Evolutionary conservation across 495 filamentous ascomycete species (phyloP).

Genomic region (Penicillium turbatum): DNA sequence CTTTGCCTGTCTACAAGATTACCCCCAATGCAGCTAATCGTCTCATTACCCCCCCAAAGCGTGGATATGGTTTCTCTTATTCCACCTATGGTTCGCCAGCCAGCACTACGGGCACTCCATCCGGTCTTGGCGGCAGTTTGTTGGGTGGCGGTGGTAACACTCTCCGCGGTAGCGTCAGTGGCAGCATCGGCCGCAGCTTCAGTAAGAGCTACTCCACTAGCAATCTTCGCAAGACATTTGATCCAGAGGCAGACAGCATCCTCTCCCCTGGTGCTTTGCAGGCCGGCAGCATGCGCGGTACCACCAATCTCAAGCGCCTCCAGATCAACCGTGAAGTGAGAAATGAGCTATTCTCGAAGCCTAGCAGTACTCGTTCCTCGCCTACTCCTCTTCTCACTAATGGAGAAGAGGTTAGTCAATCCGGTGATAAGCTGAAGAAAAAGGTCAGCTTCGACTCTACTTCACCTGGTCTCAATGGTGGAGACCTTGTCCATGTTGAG

Average conservation of each 20-base stretch:
- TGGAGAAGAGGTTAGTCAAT: conserved; percentile 39
- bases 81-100: conserved; percentile 81
- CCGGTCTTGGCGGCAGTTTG: conserved; percentile 59
- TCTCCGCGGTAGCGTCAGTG: conserved; percentile 39
- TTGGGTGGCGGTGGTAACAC: conserved; percentile 49
- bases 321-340: conserved; percentile 82
- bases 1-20: conserved; percentile 83
- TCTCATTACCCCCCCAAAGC: conserved; percentile 74
- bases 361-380: conserved; percentile 1
- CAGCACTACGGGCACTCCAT: conserved; percentile 67
- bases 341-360: conserved; percentile 63
- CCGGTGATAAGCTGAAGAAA: conserved; percentile 59
- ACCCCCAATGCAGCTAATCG: conserved; percentile 74
- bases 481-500: conserved; percentile 44
- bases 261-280: conserved; percentile 84
- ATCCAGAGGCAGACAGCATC: conserved; percentile 70
- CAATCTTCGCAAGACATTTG: conserved; percentile 62
- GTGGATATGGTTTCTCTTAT: conserved; percentile 83
- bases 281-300: conserved; percentile 57
- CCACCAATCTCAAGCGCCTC: conserved; percentile 74
- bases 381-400: conserved; percentile 47
- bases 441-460: conserved; percentile 83
- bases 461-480: conserved; percentile 37
- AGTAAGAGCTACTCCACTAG: conserved; percentile 61
- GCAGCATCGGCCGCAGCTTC: conserved; percentile 58